These are phyloP conservation scores for Aphanomyces astaci DNA, from an alignment of 352 stramenopile species.

Conservation along the genomic window DNA sequence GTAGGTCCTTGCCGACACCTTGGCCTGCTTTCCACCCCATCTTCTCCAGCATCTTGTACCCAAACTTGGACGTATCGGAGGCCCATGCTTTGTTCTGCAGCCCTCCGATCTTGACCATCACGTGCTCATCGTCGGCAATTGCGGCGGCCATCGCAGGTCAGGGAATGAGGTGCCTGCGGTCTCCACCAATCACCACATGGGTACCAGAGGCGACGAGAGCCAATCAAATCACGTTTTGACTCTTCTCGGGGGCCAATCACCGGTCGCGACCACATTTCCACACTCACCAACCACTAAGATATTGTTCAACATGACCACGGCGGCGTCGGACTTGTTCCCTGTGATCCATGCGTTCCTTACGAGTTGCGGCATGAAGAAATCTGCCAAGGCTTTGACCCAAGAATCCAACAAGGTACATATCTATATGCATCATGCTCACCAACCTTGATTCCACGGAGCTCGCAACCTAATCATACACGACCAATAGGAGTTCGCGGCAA, in stretches of 20 bases:
- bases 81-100: conserved; percentile 87
- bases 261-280: background rate
- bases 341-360: conserved; percentile 62
- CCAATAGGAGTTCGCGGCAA: conserved; percentile 40
- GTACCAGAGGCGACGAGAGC: background rate
- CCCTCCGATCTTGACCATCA: conserved; percentile 73
- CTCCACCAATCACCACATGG: conserved; percentile 5
- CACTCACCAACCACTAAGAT: background rate
- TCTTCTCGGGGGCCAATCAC: background rate
- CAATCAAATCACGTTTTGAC: background rate
- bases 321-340: conserved; percentile 70
- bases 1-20: conserved; percentile 89
- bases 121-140: conserved; percentile 29
- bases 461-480: too few relatives aligned
- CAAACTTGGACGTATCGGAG: conserved; percentile 88
- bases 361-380: conserved; percentile 59
- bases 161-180: background rate
- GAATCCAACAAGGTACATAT: conserved; percentile 59
- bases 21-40: conserved; percentile 94
- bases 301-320: conserved; percentile 27
- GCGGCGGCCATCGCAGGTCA: background rate
- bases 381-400: conserved; percentile 52
- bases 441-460: too few relatives aligned
- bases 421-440: background rate
- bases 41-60: conserved; percentile 92